These are phyloP conservation scores for Globomyces sp. DNA, from an alignment of 371 early-diverging fungal genomes.

Conservation along the genomic window DNA sequence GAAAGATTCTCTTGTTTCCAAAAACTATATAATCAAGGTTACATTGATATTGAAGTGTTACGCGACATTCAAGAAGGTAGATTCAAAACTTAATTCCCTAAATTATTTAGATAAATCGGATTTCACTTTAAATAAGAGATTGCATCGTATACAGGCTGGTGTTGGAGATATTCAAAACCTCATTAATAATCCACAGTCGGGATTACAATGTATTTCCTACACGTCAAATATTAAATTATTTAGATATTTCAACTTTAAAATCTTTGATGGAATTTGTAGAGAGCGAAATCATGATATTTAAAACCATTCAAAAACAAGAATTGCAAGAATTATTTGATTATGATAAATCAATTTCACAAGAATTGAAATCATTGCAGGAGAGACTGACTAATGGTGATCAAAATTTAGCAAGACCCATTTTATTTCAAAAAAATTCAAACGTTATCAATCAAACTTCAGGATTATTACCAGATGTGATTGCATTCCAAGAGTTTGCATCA, in stretches of 20 bases:
- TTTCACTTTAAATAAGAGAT: neutral
- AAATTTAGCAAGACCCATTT: neutral
- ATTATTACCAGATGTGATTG: constrained; percentile 13
- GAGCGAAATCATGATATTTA: constrained; percentile 7
- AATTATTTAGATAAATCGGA: no score
- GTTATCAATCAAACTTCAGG: neutral
- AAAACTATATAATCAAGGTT: no score
- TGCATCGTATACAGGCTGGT: neutral
- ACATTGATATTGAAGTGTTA: no score
- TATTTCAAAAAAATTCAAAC: neutral
- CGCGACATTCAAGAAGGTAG: no score
- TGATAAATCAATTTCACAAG: neutral
- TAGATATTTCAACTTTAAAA: constrained; percentile 6
- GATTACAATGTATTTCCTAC: neutral
- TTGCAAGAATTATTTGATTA: constrained; percentile 9
- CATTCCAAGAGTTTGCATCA: constrained; percentile 8
- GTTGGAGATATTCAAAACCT: constrained; percentile 1
- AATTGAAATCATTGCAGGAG: constrained; percentile 8
- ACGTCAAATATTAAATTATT: neutral
- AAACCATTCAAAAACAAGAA: neutral
- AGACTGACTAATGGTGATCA: neutral
- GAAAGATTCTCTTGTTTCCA: no score
- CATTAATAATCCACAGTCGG: neutral
- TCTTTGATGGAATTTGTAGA: constrained; percentile 12
- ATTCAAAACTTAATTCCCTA: no score